Base-by-base conservation (phyloP, 306 rosid genomes). In the Cucurbita pepo region DNA sequence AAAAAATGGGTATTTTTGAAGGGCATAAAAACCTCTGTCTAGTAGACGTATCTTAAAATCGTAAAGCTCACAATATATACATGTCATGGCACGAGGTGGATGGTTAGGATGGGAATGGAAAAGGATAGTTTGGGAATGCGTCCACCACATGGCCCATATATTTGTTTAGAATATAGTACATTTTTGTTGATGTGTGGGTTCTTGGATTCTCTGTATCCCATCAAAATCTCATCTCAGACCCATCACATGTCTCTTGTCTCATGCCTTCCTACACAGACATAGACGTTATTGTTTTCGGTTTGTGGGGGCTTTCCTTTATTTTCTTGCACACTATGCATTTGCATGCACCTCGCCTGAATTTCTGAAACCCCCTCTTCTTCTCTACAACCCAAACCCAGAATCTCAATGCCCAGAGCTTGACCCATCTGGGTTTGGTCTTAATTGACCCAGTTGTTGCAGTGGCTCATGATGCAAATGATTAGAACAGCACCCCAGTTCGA, bases 171-270 rank as follows among this genome's bases (percentile, higher is more conserved):
- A 36, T 60, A 34, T 11, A 59, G 64, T 59, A 59, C 48, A 40
- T 19, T 43, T 36, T 43, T 65, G 4, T 43, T 44, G 4, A 64
- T 64, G 0, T 64, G 52, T 64, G 43, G 34, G 53, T 64, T 64
- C 36, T 65, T 65, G 72, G 72, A 43, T 65, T 65, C 72, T 65
- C 72, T 65, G 54, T 5, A 21, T 11, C n/a, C 72, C 52, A 18
- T 65, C 72, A 22, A 44, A 65, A 65, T 44, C 54, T 65, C 72
- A 44, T 18, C 72, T 65, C 72, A 44, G 72, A 21, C 71, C 72
- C 72, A 44, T 65, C 72, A 65, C 72, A 65, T 65, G 72, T 41
- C 52, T 65, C 72, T 44, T 65, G 72, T 65, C 72, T 65, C 44
- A 21, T 65, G 34, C 71, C 14, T 40, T 50, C 54, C 54, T 50